A percentile compares a stretch with the other conserved stretches of the same genome.
Conservation (phyloP, 192 early-diverging fungal species). For the Polychytrium aggregatum region DNA sequence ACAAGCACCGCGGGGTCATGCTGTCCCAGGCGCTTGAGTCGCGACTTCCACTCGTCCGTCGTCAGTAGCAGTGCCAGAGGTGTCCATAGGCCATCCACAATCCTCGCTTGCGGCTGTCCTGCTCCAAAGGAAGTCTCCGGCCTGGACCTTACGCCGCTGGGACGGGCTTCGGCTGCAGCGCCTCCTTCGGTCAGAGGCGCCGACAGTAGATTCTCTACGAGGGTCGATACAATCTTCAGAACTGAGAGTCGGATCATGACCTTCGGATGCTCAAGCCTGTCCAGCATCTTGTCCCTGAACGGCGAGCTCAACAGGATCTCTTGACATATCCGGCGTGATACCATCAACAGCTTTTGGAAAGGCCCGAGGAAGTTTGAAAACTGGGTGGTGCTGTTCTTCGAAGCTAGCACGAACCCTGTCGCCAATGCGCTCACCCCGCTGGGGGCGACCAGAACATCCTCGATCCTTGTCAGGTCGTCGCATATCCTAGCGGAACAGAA, state of each 20-base stretch:
- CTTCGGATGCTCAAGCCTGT: neutral
- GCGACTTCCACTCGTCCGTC: slow-evolving; percentile 9
- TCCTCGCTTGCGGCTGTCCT: neutral
- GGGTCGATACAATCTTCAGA: slow-evolving; percentile 6
- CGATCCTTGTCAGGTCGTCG: neutral
- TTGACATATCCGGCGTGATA: slow-evolving; percentile 19
- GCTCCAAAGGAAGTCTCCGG: slow-evolving; percentile 21
- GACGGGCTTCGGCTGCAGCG: slow-evolving; percentile 39
- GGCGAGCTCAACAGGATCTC: too few species aligned
- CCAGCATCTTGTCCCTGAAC: too few species aligned
- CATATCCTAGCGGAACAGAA: too few species aligned
- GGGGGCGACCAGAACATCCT: neutral
- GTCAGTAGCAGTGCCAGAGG: neutral
- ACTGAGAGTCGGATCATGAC: neutral
- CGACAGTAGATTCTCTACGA: slow-evolving; percentile 22
- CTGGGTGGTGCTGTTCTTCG: slow-evolving; percentile 30
- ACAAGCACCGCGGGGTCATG: slow-evolving; percentile 39
- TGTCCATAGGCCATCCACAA: neutral
- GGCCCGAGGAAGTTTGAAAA: slow-evolving; percentile 46
- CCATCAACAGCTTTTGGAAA: slow-evolving; percentile 32
- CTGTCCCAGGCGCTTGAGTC: slow-evolving; percentile 17
- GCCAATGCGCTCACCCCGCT: slow-evolving; percentile 23
- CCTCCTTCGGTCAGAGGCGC: slow-evolving; percentile 31
- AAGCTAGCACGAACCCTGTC: slow-evolving; percentile 27
- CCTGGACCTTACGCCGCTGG: slow-evolving; percentile 27